Conservation (phyloP, 2,329 filamentous ascomycete genomes). For the Fusarium sp. region DNA sequence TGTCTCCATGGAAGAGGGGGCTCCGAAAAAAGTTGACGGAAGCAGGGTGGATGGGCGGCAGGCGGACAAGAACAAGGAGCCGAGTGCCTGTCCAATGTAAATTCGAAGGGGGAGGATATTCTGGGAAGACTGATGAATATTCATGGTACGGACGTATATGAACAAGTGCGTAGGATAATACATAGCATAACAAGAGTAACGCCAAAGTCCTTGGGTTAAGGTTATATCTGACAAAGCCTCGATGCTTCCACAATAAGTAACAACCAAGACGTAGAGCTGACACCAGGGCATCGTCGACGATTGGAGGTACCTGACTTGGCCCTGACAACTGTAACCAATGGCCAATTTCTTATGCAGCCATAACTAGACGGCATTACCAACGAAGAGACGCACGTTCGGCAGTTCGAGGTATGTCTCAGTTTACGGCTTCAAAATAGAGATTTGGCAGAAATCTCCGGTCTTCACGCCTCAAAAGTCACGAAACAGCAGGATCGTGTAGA, state of each 20-base stretch:
- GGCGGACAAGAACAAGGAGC: neutral
- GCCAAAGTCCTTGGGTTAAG: constrained; percentile 11
- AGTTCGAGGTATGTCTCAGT: neutral
- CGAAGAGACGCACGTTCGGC: neutral
- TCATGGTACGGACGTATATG: neutral
- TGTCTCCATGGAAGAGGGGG: neutral
- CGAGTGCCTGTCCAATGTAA: constrained; percentile 4
- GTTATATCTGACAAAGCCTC: constrained; percentile 10
- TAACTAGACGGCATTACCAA: neutral
- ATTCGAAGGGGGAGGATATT: neutral
- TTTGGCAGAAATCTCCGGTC: neutral
- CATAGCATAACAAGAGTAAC: neutral
- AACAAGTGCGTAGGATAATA: neutral
- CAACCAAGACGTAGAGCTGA: constrained; percentile 2
- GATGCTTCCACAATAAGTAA: neutral
- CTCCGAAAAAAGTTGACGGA: neutral
- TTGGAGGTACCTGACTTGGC: neutral
- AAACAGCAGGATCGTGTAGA: neutral
- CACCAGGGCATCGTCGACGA: neutral
- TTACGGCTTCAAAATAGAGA: too few species aligned
- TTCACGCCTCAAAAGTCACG: neutral
- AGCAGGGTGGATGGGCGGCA: neutral
- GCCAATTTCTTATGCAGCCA: constrained; percentile 4
- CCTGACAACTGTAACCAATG: constrained; percentile 9
- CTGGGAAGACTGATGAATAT: neutral